Evolutionary conservation across 2,329 filamentous ascomycete species (phyloP).

Genomic region (Trichothecium sympodiale): DNA sequence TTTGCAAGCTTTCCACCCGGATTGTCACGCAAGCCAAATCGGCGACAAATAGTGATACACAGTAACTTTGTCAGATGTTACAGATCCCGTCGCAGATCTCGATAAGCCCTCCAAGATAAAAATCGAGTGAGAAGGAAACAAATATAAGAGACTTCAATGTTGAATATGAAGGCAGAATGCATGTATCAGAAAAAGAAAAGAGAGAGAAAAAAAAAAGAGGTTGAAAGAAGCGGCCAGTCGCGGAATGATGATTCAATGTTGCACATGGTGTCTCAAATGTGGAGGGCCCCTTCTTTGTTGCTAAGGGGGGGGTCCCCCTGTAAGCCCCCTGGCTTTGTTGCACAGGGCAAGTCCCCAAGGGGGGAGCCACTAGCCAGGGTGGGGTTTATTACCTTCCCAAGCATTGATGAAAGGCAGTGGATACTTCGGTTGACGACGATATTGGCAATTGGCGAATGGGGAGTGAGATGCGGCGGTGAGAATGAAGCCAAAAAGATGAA

Average conservation of each 20-base stretch:
- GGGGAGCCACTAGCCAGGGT: slow-evolving; percentile 1
- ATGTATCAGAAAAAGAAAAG: slow-evolving; percentile 4
- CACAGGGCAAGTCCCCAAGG: background rate
- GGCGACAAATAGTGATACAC: too few species aligned
- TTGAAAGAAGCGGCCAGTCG: background rate
- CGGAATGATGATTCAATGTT: slow-evolving; percentile 9
- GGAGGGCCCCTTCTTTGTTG: slow-evolving; percentile 14
- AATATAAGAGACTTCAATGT: background rate
- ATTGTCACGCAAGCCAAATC: too few species aligned
- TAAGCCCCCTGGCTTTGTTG: slow-evolving; percentile 2
- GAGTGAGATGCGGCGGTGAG: background rate
- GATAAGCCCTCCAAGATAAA: too few species aligned
- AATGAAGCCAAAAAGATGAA: too few species aligned
- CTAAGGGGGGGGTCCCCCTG: slow-evolving; percentile 7
- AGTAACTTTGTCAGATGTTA: too few species aligned
- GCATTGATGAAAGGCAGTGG: too few species aligned
- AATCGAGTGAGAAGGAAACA: background rate
- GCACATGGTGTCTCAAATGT: slow-evolving; percentile 21
- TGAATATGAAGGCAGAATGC: slow-evolving; percentile 4
- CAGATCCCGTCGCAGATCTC: too few species aligned
- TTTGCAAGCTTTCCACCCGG: too few species aligned
- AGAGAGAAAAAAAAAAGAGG: too few species aligned
- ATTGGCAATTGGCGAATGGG: background rate
- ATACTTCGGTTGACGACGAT: too few species aligned
- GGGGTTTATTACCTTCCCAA: background rate